Percentiles rank a stretch among this genome's conserved stretches.
Conservation (phyloP, 352 stramenopile genomes). For the Phytophthora litchii region DNA sequence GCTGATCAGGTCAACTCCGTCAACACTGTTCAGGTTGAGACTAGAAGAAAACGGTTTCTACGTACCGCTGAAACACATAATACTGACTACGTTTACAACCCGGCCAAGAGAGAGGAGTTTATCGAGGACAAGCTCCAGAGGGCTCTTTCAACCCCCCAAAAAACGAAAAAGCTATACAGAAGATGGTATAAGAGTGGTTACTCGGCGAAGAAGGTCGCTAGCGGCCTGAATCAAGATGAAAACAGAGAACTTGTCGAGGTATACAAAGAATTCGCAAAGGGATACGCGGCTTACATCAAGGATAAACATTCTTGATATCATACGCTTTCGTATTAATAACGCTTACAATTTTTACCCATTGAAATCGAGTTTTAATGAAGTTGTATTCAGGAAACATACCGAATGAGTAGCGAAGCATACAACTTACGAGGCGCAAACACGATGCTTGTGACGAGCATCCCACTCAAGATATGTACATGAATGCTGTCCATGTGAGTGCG, state of each 20-base stretch:
- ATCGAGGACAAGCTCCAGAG: constrained; percentile 20
- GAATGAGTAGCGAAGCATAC: too few relatives aligned
- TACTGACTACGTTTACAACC: not conserved
- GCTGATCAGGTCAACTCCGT: not conserved
- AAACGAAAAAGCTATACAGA: constrained; percentile 19
- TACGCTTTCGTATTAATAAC: too few relatives aligned
- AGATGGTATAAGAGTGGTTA: constrained; percentile 19
- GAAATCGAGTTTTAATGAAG: too few relatives aligned
- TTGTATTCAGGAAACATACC: too few relatives aligned
- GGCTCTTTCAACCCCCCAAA: constrained; percentile 11
- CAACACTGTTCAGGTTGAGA: not conserved
- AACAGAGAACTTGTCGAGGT: constrained; percentile 10
- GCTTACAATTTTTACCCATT: too few relatives aligned
- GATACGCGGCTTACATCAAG: constrained; percentile 15
- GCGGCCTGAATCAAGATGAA: constrained; percentile 4
- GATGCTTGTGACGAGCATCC: too few relatives aligned
- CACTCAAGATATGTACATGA: too few relatives aligned
- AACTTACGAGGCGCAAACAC: too few relatives aligned
- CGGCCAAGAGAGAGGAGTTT: constrained; percentile 11
- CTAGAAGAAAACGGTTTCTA: constrained; percentile 5
- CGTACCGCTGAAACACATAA: constrained; percentile 1
- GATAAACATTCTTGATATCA: too few relatives aligned
- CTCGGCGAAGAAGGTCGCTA: constrained; percentile 10
- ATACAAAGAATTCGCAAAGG: constrained; percentile 12
- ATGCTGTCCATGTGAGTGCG: too few relatives aligned